Base-by-base conservation (phyloP, 495 filamentous ascomycete species). In the Penicillium argentinense region DNA sequence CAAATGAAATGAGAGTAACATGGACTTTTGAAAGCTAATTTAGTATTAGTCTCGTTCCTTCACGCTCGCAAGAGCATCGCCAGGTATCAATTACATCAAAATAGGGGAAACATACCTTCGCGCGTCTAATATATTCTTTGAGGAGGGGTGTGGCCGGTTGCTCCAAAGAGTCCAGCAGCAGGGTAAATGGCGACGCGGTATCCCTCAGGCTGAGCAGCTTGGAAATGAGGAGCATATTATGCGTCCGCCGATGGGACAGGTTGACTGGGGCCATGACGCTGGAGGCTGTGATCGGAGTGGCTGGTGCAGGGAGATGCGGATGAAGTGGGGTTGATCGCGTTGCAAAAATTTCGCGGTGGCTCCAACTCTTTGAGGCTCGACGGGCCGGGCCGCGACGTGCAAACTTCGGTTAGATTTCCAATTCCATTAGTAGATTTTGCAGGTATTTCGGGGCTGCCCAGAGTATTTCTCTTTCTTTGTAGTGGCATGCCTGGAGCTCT, bases 181-280 rank as follows among this genome's bases (percentile, higher is more conserved):
- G 66, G 0, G 91, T 96, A 37, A 97, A 82, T 1, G 91, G 92
- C 22, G 89, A 95, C 2, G 84, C 84, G 16, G 78, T 84, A 60
- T 95, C 90, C 24, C 88, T 74, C 11, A 87, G 68, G 53, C 80
- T 84, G 40, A 97, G 75, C 2, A 97, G 71, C 49, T 91, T 92
- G 42, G 90, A 88, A 28, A 97, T 83, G 1, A 96, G 71, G 5
- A 96, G 82, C 34, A 96, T 65, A 68, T 89, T 92, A 68, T 97
- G 92, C 18, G 88, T 87, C 36, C 89, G 79, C 5, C 87, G 79
- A 57, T 93, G 87, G 18, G 81, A 78, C 30, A 85, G 63, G 13
- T 63, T 73, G 42, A 58, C 47, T 5, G 66, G 63, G 12, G 63
- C 64, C 70, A 73, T 73, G 18, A 29, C 42, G 13, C 27, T n/a